phyloP scores from a whole-genome alignment of 2,329 filamentous ascomycete genomes.

The Lasiodiplodia citricola region DNA sequence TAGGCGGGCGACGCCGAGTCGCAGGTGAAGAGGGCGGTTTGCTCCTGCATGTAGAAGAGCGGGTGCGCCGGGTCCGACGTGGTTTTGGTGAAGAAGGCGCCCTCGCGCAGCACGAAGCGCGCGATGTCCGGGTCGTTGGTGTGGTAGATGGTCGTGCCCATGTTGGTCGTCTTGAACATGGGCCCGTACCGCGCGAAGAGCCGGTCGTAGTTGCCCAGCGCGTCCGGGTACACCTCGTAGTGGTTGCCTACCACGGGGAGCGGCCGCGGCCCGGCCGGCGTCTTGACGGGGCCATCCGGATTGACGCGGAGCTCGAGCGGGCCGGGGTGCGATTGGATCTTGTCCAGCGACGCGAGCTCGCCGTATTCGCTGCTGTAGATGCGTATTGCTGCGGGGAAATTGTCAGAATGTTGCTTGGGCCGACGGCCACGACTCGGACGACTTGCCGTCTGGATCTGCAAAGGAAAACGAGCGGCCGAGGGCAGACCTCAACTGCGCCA shows the following conservation, averaged over 20 bases:
- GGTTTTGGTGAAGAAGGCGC: background rate
- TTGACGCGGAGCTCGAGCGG: too few relatives aligned
- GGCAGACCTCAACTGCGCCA: too few relatives aligned
- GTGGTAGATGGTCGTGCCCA: background rate
- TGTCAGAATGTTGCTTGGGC: too few relatives aligned
- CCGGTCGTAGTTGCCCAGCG: background rate
- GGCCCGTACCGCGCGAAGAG: background rate
- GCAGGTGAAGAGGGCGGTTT: background rate
- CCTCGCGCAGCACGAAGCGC: background rate
- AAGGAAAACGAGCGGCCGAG: too few relatives aligned
- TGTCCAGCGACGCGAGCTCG: too few relatives aligned
- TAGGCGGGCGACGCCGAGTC: background rate
- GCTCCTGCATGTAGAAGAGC: background rate
- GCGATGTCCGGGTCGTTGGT: background rate
- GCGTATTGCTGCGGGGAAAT: too few relatives aligned
- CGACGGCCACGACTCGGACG: too few relatives aligned
- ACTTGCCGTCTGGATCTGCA: too few relatives aligned
- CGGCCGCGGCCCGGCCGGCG: too few relatives aligned
- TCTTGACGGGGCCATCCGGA: too few relatives aligned
- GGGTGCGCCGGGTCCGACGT: background rate
- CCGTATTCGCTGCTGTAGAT: too few relatives aligned
- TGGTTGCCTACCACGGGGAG: background rate
- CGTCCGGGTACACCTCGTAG: background rate
- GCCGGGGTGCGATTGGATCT: too few relatives aligned
- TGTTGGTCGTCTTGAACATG: background rate